Conservation (phyloP, 2,329 filamentous ascomycete genomes). For the Cytospora piceae region DNA sequence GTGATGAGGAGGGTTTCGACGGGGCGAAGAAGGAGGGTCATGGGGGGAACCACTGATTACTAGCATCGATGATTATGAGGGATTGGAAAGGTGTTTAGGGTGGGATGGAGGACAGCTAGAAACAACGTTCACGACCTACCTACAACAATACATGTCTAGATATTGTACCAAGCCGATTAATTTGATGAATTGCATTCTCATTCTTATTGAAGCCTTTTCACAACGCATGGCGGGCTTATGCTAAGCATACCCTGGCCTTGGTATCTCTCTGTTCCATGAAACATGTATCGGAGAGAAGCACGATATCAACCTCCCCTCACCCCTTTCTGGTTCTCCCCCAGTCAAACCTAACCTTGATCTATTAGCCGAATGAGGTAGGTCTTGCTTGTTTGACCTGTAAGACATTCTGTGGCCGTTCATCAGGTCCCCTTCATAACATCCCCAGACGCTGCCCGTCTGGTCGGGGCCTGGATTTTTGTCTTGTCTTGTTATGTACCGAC, state of each 20-base stretch:
- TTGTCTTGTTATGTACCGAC: not conserved
- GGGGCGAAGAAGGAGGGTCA: constrained; percentile 35
- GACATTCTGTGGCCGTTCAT: not conserved
- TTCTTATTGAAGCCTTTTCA: not conserved
- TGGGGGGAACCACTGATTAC: constrained; percentile 19
- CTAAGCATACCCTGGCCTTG: not conserved
- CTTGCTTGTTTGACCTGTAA: constrained; percentile 3
- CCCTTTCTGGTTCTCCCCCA: not conserved
- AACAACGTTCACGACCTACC: not conserved
- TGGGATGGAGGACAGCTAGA: not conserved
- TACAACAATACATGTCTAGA: not conserved
- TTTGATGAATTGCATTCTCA: not conserved
- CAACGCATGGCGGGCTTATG: not conserved
- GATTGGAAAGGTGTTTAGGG: not conserved
- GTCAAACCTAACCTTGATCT: constrained; percentile 1
- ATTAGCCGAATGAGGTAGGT: not conserved
- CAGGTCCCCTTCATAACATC: not conserved
- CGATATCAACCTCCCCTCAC: not conserved
- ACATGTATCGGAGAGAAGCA: not conserved
- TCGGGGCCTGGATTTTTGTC: not conserved
- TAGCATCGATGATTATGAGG: not conserved
- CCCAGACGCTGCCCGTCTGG: constrained; percentile 2
- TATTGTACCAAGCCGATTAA: not conserved
- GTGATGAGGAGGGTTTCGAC: constrained; percentile 53
- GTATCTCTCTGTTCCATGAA: not conserved